These are phyloP conservation scores for Linderniella brevidens DNA, from an alignment of 257 asterid genomes.

Conservation along the genomic window DNA sequence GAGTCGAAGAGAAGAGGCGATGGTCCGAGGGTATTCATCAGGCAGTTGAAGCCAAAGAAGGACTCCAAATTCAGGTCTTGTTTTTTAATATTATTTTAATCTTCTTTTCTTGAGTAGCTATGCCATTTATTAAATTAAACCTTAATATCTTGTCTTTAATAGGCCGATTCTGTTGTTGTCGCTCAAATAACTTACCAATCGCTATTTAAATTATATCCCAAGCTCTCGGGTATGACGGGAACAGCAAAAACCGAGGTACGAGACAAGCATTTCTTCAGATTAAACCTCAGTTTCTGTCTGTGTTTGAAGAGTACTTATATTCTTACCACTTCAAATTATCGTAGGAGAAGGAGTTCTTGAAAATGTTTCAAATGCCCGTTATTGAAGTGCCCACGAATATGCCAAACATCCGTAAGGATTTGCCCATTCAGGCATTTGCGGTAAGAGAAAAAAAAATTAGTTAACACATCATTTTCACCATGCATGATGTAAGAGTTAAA, in stretches of 20 bases:
- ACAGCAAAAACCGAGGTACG: conserved; percentile 94
- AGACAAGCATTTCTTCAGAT: not conserved
- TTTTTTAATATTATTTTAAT: not conserved
- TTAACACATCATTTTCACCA: not conserved
- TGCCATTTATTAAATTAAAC: not conserved
- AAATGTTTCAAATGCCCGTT: conserved; percentile 84
- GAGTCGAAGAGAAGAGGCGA: conserved; percentile 92
- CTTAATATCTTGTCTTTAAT: conserved; percentile 13
- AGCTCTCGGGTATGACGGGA: conserved; percentile 99
- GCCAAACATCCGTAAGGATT: conserved; percentile 74
- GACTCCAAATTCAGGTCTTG: conserved; percentile 63
- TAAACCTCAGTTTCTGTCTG: not conserved
- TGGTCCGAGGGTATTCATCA: conserved; percentile 99
- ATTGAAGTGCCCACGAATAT: conserved; percentile 91
- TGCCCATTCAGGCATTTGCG: conserved; percentile 87
- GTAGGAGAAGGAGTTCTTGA: conserved; percentile 92
- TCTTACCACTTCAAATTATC: conserved; percentile 3
- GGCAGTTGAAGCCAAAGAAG: conserved; percentile 99
- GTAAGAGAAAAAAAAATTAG: conserved; percentile 27
- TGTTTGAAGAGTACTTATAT: conserved; percentile 7
- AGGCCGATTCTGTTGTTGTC: conserved; percentile 94
- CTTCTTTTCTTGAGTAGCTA: too few species aligned
- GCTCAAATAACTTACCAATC: conserved; percentile 99
- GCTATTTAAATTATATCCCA: conserved; percentile 83
- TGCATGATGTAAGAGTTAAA: too few species aligned